A percentile compares a stretch with the other conserved stretches of the same genome.
These are phyloP conservation scores for Fusarium multiceps DNA, from an alignment of 2,329 filamentous ascomycete genomes.

Conservation along the genomic window DNA sequence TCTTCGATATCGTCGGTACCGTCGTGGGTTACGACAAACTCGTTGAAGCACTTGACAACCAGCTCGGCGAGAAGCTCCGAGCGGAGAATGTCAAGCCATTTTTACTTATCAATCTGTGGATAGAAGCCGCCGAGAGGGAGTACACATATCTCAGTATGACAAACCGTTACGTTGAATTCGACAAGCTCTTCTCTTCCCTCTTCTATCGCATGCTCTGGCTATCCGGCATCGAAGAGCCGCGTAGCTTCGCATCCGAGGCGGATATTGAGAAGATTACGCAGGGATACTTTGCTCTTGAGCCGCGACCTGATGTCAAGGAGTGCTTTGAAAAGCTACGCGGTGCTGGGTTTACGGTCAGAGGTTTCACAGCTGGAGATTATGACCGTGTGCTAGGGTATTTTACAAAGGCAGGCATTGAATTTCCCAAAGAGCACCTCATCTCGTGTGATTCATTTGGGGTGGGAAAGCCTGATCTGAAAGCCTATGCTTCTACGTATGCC, in stretches of 20 bases:
- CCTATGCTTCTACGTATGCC: constrained; percentile 33
- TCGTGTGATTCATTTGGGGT: constrained; percentile 35
- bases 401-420: constrained; percentile 24
- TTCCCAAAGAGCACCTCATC: constrained; percentile 30
- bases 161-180: constrained; percentile 56
- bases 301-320: constrained; percentile 15
- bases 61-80: constrained; percentile 56
- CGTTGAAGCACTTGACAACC: constrained; percentile 52
- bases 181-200: constrained; percentile 55
- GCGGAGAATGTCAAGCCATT: constrained; percentile 54
- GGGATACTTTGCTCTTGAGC: constrained; percentile 8
- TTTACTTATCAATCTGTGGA: constrained; percentile 60
- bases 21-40: constrained; percentile 26
- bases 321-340: constrained; percentile 32
- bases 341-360: constrained; percentile 31
- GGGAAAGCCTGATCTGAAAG: constrained; percentile 36
- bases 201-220: constrained; percentile 62
- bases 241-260: constrained; percentile 55
- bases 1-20: constrained; percentile 39
- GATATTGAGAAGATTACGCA: constrained; percentile 55
- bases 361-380: constrained; percentile 32
- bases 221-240: constrained; percentile 56
- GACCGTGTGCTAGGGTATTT: constrained; percentile 34
- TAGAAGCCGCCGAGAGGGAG: constrained; percentile 60
- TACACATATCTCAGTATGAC: constrained; percentile 62